Base-by-base conservation (phyloP, 805 yeast species). In the Sugiyamaella floridensis region DNA sequence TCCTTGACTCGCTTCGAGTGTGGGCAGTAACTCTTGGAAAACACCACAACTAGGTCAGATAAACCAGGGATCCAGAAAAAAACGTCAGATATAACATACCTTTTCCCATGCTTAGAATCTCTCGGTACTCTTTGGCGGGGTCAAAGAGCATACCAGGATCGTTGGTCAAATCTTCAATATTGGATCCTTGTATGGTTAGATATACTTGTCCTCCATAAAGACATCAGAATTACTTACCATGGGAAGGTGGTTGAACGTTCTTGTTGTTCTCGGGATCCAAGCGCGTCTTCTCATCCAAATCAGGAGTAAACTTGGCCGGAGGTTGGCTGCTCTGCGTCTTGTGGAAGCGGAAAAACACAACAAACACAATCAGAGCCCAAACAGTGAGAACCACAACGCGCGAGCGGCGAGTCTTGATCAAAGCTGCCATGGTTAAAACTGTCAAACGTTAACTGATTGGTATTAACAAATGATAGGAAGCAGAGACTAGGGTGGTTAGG, bases 1-100 rank as follows among this genome's bases (percentile, higher is more conserved):
- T 76, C 74, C 71, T 90, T 93, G 62, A 90, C 76, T 51, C 73
- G 75, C 63, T 77, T 78, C 18, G 95, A 86, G 68, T 74, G 88
- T 29, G 96, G 97, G 71, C 71, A 67, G 62, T 69, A 72, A 1
- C 80, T 71, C 57, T 79, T 79, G 15, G 82, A 76, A 73, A 83
- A 79, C 8, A 72, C 67, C 40, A 72, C 69, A 16, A 72, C 70
- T 14, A 12, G 67, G 65, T 7, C 60, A 47, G 26, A 45, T 34
- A 32, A 29, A 41, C 32, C 11, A 14, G 5, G 5, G 52, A 49
- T 15, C 5, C 6, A 3, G 4, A 19, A 5, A 15, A 4, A 12
- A 16, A 26, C 22, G 18, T 14, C n/a, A 42, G 8, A 12, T 14
- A 48, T n/a, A n/a, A n/a, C 37, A 5, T 11, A 32, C 37, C 37